These are phyloP conservation scores for Coprinopsis marcescibilis DNA, from an alignment of 768 basidiomycete genomes.

Conservation along the genomic window DNA sequence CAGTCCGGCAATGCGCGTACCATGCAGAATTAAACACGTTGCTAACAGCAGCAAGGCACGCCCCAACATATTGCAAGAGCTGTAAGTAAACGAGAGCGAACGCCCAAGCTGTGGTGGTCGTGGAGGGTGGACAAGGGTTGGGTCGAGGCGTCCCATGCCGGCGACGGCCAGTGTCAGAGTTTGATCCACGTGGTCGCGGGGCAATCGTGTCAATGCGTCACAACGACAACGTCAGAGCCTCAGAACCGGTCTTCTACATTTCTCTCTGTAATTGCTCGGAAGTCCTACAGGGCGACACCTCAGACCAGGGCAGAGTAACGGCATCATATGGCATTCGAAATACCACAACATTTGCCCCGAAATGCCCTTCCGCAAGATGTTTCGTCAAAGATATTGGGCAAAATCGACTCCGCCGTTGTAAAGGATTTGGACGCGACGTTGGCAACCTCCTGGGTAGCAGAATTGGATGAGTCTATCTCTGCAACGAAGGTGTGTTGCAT, in stretches of 20 bases:
- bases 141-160: not conserved
- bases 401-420: slow-evolving; percentile 57
- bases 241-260: not conserved
- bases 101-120: no score
- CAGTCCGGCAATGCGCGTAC: slow-evolving; percentile 26
- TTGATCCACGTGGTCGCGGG: slow-evolving; percentile 10
- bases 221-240: slow-evolving; percentile 1
- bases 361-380: slow-evolving; percentile 55
- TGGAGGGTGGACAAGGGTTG: not conserved
- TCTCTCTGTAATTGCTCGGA: not conserved
- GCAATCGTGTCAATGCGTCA: slow-evolving; percentile 2
- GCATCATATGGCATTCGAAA: slow-evolving; percentile 61
- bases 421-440: slow-evolving; percentile 54
- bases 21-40: slow-evolving; percentile 46
- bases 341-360: slow-evolving; percentile 70
- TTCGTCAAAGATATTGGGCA: slow-evolving; percentile 65
- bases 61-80: slow-evolving; percentile 37
- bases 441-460: slow-evolving; percentile 63
- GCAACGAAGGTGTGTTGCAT: slow-evolving; percentile 56
- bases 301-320: slow-evolving; percentile 6
- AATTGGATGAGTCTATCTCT: slow-evolving; percentile 67
- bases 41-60: slow-evolving; percentile 42
- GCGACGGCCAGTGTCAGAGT: no score
- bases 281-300: no score
- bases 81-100: not conserved